phyloP scores from a whole-genome alignment of 495 filamentous ascomycete genomes.

The Rostrohypoxylon terebratum region DNA sequence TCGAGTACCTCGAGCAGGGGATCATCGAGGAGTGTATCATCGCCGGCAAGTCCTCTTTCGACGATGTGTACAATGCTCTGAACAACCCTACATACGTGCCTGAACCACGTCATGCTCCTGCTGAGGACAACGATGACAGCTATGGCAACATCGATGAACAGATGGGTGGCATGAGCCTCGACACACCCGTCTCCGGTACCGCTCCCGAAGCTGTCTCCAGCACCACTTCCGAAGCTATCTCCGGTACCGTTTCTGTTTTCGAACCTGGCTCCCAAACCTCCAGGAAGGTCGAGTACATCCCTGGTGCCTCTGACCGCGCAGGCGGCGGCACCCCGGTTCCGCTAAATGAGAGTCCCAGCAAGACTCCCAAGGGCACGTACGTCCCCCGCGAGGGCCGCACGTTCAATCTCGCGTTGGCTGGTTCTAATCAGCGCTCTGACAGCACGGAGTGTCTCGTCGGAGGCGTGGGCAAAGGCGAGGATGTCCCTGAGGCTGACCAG shows the following conservation, averaged over 20 bases:
- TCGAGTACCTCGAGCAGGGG: constrained; percentile 19
- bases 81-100: neutral
- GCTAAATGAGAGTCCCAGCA: neutral
- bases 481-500: neutral
- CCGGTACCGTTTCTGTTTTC: neutral
- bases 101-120: neutral
- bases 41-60: constrained; percentile 7
- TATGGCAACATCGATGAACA: neutral
- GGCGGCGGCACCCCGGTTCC: neutral
- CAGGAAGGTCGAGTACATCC: too few species aligned
- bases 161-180: too few species aligned
- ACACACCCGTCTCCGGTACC: neutral
- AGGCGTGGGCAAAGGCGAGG: neutral
- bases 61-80: constrained; percentile 33
- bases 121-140: neutral
- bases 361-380: neutral
- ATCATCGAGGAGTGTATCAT: constrained; percentile 22
- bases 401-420: neutral
- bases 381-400: neutral
- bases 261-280: neutral
- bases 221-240: too few species aligned
- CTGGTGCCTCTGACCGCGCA: too few species aligned
- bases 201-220: too few species aligned
- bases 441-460: neutral
- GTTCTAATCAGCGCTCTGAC: neutral